These are phyloP conservation scores for Beauveria sp. DNA, from an alignment of 2,329 filamentous ascomycete species.

Conservation along the genomic window DNA sequence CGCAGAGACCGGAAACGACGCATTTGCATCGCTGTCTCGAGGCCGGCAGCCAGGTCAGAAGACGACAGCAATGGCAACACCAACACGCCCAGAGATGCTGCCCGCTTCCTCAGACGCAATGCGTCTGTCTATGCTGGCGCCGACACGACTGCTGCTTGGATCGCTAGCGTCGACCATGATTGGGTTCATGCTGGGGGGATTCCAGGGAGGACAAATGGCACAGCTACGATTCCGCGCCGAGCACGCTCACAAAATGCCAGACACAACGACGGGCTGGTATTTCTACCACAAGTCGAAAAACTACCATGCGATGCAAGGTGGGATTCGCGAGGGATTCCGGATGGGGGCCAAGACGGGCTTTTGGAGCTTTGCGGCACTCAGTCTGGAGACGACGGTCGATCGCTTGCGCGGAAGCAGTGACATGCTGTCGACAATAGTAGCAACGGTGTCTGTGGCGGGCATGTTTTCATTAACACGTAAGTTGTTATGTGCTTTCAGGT, in stretches of 20 bases:
- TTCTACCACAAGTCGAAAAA: constrained; percentile 99
- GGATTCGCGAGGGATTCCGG: constrained; percentile 67
- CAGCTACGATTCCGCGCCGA: constrained; percentile 87
- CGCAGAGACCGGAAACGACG: not conserved
- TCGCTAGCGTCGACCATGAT: constrained; percentile 55
- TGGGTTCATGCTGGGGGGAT: constrained; percentile 64
- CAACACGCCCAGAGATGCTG: not conserved
- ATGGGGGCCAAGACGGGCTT: constrained; percentile 64
- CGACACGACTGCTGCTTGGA: constrained; percentile 58
- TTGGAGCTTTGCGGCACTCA: constrained; percentile 70
- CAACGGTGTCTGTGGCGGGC: constrained; percentile 77
- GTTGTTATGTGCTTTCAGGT: constrained; percentile 23
- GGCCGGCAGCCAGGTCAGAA: not conserved
- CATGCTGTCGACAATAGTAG: constrained; percentile 71
- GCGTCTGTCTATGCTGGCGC: constrained; percentile 55
- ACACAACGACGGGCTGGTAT: constrained; percentile 81
- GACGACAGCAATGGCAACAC: not conserved
- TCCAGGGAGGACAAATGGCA: constrained; percentile 65
- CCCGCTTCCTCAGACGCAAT: constrained; percentile 20
- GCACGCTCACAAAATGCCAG: constrained; percentile 88
- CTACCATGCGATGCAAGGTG: constrained; percentile 74
- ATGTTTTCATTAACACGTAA: constrained; percentile 80
- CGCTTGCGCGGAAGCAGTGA: constrained; percentile 62
- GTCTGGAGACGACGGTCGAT: constrained; percentile 81
- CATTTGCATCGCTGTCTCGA: not conserved